A percentile compares a stretch with the other conserved stretches of the same genome.
Conservation (phyloP, 768 basidiomycete genomes). For the Fibroporia radiculosa region DNA sequence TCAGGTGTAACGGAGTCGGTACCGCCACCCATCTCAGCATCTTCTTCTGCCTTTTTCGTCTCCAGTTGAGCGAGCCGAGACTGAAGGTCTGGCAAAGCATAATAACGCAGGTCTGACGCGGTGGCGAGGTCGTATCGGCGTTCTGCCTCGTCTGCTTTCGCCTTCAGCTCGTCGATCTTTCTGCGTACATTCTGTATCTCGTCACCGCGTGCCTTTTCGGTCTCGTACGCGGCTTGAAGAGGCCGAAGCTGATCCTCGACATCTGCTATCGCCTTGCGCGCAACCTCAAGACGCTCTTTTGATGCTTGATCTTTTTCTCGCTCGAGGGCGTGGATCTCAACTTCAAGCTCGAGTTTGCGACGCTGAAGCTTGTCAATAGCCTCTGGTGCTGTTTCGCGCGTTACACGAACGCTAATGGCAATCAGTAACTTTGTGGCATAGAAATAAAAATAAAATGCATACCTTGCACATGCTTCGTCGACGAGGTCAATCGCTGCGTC, state of each 20-base stretch:
- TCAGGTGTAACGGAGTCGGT: conserved; percentile 76
- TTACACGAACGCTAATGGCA: conserved; percentile 65
- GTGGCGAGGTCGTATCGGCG: conserved; percentile 70
- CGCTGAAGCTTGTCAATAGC: conserved; percentile 88
- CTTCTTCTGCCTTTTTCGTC: conserved; percentile 63
- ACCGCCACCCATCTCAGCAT: conserved; percentile 46
- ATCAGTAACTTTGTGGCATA: conserved; percentile 6
- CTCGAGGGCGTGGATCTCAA: conserved; percentile 92
- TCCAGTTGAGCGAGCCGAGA: conserved; percentile 62
- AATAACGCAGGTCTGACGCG: conserved; percentile 85
- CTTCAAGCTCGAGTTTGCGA: conserved; percentile 81
- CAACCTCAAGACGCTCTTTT: conserved; percentile 68
- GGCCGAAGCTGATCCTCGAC: conserved; percentile 82
- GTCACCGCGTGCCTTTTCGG: conserved; percentile 75
- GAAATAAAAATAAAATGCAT: conserved; percentile 17
- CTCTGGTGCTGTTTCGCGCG: conserved; percentile 91
- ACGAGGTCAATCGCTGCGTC: conserved; percentile 88
- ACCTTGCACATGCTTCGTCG: conserved; percentile 89
- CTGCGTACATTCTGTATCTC: conserved; percentile 69
- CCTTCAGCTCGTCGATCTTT: conserved; percentile 85
- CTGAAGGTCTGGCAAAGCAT: conserved; percentile 85
- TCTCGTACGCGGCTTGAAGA: conserved; percentile 79
- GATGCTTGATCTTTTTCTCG: conserved; percentile 87
- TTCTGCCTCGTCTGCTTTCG: conserved; percentile 91
- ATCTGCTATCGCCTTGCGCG: conserved; percentile 72